Evolutionary conservation across 345 rosid genomes (phyloP), one percentile per base, ranked within the genome.

Genomic region (Microthlaspi erraticum): DNA sequence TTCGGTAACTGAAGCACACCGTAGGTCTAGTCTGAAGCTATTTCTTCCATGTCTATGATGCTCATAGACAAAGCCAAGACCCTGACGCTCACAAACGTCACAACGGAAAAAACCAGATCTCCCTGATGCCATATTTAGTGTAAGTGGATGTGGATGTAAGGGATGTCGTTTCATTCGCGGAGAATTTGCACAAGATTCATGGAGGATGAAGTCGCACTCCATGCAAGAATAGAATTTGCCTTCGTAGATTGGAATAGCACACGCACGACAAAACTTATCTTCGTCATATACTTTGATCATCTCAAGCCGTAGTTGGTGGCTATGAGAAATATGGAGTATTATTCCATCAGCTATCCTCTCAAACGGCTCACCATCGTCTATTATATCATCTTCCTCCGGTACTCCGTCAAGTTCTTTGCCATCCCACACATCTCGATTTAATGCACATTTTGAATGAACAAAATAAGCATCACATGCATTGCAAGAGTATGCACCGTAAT

Each of bases 401-500:
- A 59, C 34, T 20, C 48, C 64, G 0, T 59, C 64, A 0, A 59
- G 49, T 0, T 38, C 45, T 57, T 8, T 10, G 4, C 48, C 33
- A 37, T 59, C 49, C 64, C 34, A 38, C 33, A 59, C 32, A 9
- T 19, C 7, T 19, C 0, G 0, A 3, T 13, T 0, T 18, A 18
- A 10, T 3, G 64, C 64, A 19, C 64, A 59, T 13, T 6, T 59
- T 38, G 48, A 38, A 20, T 60, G 64, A 38, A 41, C 64, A 26
- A 20, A 23, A 17, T 18, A 58, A 37, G 5, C n/a, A 1, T 18
- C 34, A 39, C 32, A 5, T 23, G 6, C 41, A 4, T 1, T 37
- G 26, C 64, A 38, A 58, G 64, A 58, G 32, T 58, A 58, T 9
- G 64, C 26, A 10, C 64, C 64, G 2, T 58, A 58, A 6, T 19